phyloP scores from a whole-genome alignment of 257 asterid species.

The Solanum ossicruentum region DNA sequence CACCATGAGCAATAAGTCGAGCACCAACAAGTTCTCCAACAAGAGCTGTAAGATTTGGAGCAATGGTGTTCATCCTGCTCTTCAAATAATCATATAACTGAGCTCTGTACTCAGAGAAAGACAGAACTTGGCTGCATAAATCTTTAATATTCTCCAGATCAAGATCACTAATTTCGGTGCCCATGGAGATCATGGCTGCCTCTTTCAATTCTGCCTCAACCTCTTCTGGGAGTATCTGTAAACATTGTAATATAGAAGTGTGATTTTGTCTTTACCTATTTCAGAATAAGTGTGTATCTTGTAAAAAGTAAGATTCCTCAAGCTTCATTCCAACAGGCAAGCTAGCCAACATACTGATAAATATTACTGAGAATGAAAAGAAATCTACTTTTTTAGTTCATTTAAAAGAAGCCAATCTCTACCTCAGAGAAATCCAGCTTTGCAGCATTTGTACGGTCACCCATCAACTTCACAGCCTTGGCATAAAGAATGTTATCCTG shows the following conservation, averaged over 20 bases:
- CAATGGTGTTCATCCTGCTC: conserved; percentile 88
- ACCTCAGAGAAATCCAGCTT: conserved; percentile 88
- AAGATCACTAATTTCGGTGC: conserved; percentile 83
- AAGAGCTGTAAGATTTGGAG: conserved; percentile 87
- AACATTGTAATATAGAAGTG: background rate
- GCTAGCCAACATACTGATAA: background rate
- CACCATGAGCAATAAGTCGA: conserved; percentile 90
- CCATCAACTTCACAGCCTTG: conserved; percentile 77
- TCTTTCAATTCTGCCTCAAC: conserved; percentile 74
- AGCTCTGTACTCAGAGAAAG: conserved; percentile 76
- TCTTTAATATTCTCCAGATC: conserved; percentile 79
- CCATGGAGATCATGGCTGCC: conserved; percentile 86
- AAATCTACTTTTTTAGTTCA: background rate
- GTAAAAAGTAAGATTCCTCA: background rate
- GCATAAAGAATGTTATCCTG: conserved; percentile 70
- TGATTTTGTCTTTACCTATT: background rate
- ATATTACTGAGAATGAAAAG: background rate
- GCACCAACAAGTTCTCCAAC: conserved; percentile 97
- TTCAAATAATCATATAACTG: conserved; percentile 72
- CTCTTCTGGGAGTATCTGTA: conserved; percentile 65
- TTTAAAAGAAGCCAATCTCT: background rate
- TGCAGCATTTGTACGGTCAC: conserved; percentile 68
- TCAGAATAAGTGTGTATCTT: background rate
- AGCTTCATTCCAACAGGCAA: background rate
- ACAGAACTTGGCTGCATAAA: conserved; percentile 73